Base-by-base conservation (phyloP, 805 yeast genomes). In the Barnettozyma pratensis region DNA sequence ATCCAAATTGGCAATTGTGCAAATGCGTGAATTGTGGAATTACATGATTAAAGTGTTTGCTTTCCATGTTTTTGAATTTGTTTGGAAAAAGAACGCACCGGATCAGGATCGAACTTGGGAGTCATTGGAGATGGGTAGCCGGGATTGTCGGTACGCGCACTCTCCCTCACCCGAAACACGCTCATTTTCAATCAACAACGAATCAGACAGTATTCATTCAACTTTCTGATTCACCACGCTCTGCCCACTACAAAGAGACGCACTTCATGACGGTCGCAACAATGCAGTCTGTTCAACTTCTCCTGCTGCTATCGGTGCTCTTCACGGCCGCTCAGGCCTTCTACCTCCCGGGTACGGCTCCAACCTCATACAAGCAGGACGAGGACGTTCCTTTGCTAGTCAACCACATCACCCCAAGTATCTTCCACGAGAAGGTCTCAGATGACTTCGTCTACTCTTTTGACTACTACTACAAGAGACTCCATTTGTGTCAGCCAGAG, bases 301-400 rank as follows among this genome's bases (percentile, higher is more conserved):
- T 44, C 30, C 28, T 32, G 7, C 10, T 36, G 6, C 11, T 44
- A 5, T 11, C 45, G 6, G 42, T 36, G 14, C 14, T 47, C 25
- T 4, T 36, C 26, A 28, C 36, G 19, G 9, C 45, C 7, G 38
- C 57, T 5, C 52, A 54, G 39, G 96, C 84, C 3, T 92, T 94
- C 69, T 92, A 94, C 63, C 73, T 94, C 48, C 98, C 98, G 0
- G 98, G 98, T 7, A 94, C 90, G 27, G 96, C 98, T 0, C 98
- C 99, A 19, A 87, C 95, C 1, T 85, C 92, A 44, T 94, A 92
- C 63, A 72, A 75, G 41, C 74, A 78, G 51, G 89, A 83, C 44
- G 95, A 91, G 46, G 56, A 61, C 3, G 82, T 94, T 44, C 88
- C 92, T 12, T 70, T 94, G 47, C 71, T 85, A 44, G 99, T 94